These are phyloP conservation scores for Coemansia sp. DNA, from an alignment of 192 early-diverging fungal species.

Conservation along the genomic window DNA sequence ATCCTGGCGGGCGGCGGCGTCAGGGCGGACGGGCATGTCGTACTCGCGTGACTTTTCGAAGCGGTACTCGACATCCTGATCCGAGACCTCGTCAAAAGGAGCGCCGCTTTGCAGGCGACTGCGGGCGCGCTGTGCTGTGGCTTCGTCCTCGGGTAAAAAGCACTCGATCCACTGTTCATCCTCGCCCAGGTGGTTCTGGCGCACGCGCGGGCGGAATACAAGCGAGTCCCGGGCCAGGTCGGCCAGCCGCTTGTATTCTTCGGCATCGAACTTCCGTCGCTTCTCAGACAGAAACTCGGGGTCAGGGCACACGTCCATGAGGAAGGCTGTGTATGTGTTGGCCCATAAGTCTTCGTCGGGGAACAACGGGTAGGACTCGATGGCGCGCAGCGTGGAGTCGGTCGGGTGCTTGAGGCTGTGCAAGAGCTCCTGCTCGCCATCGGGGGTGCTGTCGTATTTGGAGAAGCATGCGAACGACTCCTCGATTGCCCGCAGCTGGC, in stretches of 20 bases:
- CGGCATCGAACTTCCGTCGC: neutral
- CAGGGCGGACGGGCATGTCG: slow-evolving; percentile 27
- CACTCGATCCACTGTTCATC: slow-evolving; percentile 47
- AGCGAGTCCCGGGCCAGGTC: slow-evolving; percentile 37
- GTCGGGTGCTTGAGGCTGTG: slow-evolving; percentile 42
- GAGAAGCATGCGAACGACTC: slow-evolving; percentile 41
- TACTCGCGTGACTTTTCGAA: slow-evolving; percentile 43
- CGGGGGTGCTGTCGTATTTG: slow-evolving; percentile 17
- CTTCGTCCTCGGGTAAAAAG: slow-evolving; percentile 37
- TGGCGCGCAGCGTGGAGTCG: slow-evolving; percentile 39
- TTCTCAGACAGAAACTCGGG: slow-evolving; percentile 23
- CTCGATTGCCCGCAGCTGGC: slow-evolving; percentile 50
- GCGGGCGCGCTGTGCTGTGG: slow-evolving; percentile 17
- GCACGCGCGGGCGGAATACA: slow-evolving; percentile 36
- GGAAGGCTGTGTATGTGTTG: slow-evolving; percentile 41
- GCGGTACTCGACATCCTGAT: slow-evolving; percentile 32
- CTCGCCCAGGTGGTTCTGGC: slow-evolving; percentile 38
- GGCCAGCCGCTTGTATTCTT: slow-evolving; percentile 17
- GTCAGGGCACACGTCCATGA: slow-evolving; percentile 41
- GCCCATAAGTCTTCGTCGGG: slow-evolving; percentile 43
- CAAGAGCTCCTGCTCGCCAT: slow-evolving; percentile 34
- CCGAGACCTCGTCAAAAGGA: neutral
- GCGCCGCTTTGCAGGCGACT: slow-evolving; percentile 7
- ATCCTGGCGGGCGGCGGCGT: slow-evolving; percentile 19
- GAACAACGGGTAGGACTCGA: slow-evolving; percentile 40